A percentile compares a stretch with the other conserved stretches of the same genome.
phyloP scores from a whole-genome alignment of 1,284 basidiomycete genomes.

The Leccinum subspadiceum region DNA sequence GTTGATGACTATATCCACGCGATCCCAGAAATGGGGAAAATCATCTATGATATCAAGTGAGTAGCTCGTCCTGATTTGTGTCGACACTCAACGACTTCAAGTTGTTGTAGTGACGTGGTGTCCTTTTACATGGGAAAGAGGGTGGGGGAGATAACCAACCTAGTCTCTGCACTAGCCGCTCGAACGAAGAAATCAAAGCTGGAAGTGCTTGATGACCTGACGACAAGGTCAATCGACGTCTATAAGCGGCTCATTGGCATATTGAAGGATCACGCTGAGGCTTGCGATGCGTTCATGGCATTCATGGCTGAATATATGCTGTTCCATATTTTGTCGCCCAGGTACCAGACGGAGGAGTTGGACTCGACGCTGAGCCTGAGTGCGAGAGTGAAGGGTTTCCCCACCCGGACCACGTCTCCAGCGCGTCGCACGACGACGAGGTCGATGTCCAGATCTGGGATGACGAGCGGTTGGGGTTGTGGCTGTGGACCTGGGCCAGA shows the following conservation, averaged over 20 bases:
- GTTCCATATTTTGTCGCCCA: neutral
- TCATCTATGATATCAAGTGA: neutral
- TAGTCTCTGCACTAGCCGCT: neutral
- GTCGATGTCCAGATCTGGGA: slow-evolving; percentile 52
- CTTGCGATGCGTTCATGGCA: neutral
- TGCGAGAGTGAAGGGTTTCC: slow-evolving; percentile 56
- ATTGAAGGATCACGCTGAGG: neutral
- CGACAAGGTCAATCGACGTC: neutral
- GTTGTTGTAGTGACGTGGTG: neutral
- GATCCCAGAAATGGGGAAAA: neutral
- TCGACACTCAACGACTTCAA: neutral
- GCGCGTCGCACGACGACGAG: slow-evolving; percentile 54
- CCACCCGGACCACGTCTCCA: slow-evolving; percentile 43
- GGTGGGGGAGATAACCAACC: no score
- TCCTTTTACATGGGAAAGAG: neutral
- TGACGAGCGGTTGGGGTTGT: slow-evolving; percentile 17
- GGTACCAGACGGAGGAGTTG: neutral
- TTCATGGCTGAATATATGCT: neutral
- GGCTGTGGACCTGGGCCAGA: slow-evolving; percentile 6
- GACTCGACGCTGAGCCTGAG: slow-evolving; percentile 51
- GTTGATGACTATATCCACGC: slow-evolving; percentile 17
- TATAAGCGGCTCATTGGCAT: neutral
- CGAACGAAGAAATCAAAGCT: neutral
- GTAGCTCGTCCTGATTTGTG: neutral
- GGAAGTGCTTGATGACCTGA: neutral